Conservation (phyloP, 164 flowering plant genomes). For the Aristolochia fimbriata region DNA sequence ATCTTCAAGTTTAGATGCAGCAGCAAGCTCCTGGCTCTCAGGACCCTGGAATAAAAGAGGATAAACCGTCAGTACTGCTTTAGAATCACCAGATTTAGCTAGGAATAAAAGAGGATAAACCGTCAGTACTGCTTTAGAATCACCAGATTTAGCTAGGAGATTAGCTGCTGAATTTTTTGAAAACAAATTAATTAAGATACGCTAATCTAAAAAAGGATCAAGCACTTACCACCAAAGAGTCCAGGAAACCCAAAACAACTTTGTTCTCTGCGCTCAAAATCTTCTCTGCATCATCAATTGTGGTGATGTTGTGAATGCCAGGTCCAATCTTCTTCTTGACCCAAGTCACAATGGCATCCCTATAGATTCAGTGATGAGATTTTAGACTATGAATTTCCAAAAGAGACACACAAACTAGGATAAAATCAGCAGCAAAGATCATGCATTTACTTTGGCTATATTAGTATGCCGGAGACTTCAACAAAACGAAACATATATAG, state of each 20-base stretch:
- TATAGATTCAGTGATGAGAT: slow-evolving; percentile 11
- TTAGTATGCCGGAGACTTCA: no score
- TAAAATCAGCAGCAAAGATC: no score
- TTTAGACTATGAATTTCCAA: neutral
- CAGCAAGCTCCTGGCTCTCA: slow-evolving; percentile 75
- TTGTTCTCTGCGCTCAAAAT: slow-evolving; percentile 52
- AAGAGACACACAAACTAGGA: neutral
- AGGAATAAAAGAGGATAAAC: neutral
- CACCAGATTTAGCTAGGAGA: no score
- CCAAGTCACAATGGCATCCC: slow-evolving; percentile 90
- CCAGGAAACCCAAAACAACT: slow-evolving; percentile 67
- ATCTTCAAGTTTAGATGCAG: slow-evolving; percentile 85
- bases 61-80: no score
- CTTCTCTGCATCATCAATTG: slow-evolving; percentile 62
- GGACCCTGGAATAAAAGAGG: slow-evolving; percentile 41
- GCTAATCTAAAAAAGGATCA: neutral
- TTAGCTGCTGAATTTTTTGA: no score
- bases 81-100: no score
- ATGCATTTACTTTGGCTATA: no score
- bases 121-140: no score
- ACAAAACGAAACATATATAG: no score
- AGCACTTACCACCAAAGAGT: slow-evolving; percentile 74
- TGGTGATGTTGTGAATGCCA: slow-evolving; percentile 54
- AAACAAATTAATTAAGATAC: no score
- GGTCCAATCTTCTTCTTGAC: slow-evolving; percentile 91